Evolutionary conservation across 2,329 filamentous ascomycete species (phyloP), one percentile per base, ranked within the genome.

Genomic region (Pochonia chlamydosporia): DNA sequence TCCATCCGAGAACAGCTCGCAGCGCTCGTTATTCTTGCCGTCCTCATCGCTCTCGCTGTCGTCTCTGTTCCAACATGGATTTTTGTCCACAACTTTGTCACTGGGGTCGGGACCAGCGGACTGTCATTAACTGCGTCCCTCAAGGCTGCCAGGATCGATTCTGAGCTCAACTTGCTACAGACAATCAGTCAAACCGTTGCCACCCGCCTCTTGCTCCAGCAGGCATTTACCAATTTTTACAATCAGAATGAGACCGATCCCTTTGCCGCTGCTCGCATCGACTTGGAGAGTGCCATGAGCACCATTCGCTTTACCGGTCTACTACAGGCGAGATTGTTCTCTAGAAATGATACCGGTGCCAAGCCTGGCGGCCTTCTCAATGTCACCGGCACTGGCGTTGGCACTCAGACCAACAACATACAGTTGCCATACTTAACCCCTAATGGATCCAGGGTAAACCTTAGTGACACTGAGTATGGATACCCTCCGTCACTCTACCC

Each of bases 1-100:
- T 85, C 87, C 49, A 96, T 96, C 60, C 81, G 89, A 56, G 84
- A 91, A 70, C 91, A 96, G 78, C 77, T 96, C 58, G 88, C 82
- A 55, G 75, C 84, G 64, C 76, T 96, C 54, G 88, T 96, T 59
- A 73, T 93, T 54, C 62, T 89, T 50, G 81, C 86, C 50, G 83
- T 89, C 42, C 77, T 95, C 48, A 70, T 87, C 48, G 84, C 85
- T 46, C 78, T 96, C 52, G 81, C 85, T 47, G 82, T 95, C 52
- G 78, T 96, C 51, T 82, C 89, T 14, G 79, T 96, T 52, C 88
- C 90, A 58, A 87, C 84, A 63, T 81, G 76, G 76, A 64, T 80
- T 48, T 81, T 73, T 53, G 76, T 81, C 58, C 73, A 79, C 56
- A 63, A 67, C 51, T 79, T 78, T 56, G 76, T 80, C 52, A 54